Base-by-base conservation (phyloP, 78 protist species). In the Acrasis kona region DNA sequence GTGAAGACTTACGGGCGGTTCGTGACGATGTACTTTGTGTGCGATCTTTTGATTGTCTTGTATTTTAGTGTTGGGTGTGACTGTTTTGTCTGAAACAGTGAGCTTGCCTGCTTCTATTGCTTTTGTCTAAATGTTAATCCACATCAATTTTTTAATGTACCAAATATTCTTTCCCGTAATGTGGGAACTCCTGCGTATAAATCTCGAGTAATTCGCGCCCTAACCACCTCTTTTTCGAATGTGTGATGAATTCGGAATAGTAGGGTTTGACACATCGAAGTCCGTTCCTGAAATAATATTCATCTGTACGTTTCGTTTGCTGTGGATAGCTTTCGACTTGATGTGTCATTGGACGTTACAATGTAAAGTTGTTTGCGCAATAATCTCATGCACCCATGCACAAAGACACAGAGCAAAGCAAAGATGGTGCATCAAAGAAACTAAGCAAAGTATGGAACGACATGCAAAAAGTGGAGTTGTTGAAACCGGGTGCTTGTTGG, bases 11-110 rank as follows among this genome's bases (percentile, higher is more conserved):
- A 91, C 85, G 5, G 93, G 93, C 12, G 87, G 87, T 67, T 91
- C 95, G 74, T 91, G 95, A 36, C 95, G 89, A 42, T 91, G 95
- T 9, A 84, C 79, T 2, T 27, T 30, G 70, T 91, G 93, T 30
- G 30, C 31, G 12, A n/a, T n/a, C n/a, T n/a, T n/a, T n/a, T n/a
- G n/a, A n/a, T n/a, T n/a, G n/a, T n/a, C n/a, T n/a, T n/a, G n/a
- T n/a, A n/a, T n/a, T n/a, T n/a, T n/a, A n/a, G n/a, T n/a, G n/a
- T n/a, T n/a, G n/a, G n/a, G n/a, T n/a, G n/a, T n/a, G n/a, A 91
- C 66, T 4, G 9, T 10, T 39, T 89, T 84, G 38, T 65, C 70
- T 37, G 70, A 27, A 9, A 9, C 58, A 3, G 84, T 5, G 2
- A 35, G 58, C 3, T n/a, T 27, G 10, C 27, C 50, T 2, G n/a